phyloP scores from a whole-genome alignment of 192 early-diverging fungal genomes.

The Coemansia sp. region DNA sequence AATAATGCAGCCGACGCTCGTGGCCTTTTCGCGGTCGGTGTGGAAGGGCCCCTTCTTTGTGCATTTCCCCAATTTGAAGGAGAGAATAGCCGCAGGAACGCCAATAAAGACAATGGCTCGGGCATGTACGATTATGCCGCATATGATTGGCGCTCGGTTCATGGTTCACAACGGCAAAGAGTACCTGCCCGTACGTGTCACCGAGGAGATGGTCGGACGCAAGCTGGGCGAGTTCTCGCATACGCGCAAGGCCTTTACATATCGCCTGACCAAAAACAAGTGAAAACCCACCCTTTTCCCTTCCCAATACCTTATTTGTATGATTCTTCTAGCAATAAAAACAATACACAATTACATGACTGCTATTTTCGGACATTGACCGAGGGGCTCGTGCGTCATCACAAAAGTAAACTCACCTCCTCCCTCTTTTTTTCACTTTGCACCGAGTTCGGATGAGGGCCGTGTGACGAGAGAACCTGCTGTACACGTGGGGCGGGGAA shows the following conservation, averaged over 20 bases:
- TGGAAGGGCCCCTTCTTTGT: conserved; percentile 69
- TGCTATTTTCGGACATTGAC: not conserved
- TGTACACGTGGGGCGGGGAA: too few relatives aligned
- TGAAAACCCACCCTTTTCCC: conserved; percentile 31
- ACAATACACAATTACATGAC: too few relatives aligned
- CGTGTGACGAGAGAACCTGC: too few relatives aligned
- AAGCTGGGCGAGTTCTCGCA: conserved; percentile 95
- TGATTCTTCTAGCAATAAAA: not conserved
- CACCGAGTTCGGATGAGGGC: not conserved
- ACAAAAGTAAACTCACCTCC: too few relatives aligned
- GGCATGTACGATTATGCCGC: conserved; percentile 87
- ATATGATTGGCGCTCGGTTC: conserved; percentile 86
- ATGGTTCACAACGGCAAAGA: conserved; percentile 93
- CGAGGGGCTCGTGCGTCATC: not conserved
- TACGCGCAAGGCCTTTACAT: conserved; percentile 84
- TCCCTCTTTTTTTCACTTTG: not conserved
- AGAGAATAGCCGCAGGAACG: conserved; percentile 62
- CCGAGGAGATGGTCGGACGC: conserved; percentile 93
- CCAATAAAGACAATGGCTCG: conserved; percentile 79
- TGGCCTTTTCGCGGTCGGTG: conserved; percentile 59
- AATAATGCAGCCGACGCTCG: conserved; percentile 29
- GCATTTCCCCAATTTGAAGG: conserved; percentile 63
- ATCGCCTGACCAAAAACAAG: conserved; percentile 76
- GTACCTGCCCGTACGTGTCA: conserved; percentile 81
- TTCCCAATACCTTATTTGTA: conserved; percentile 2